Conservation (phyloP, 768 basidiomycete species). For the Agaricus blazei region DNA sequence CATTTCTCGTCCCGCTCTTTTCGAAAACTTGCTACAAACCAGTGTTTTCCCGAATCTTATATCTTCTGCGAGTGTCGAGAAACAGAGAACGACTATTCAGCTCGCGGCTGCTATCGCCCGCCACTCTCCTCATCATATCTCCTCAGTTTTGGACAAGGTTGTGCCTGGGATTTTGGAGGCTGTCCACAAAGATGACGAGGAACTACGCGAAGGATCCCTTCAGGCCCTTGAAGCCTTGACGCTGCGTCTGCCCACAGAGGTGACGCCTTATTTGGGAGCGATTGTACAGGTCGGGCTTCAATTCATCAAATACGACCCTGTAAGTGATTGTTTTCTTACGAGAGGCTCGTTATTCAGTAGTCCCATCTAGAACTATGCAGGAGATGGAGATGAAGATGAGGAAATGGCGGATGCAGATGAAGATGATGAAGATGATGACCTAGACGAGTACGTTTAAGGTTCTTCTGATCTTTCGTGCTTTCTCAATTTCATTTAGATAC, state of each 20-base stretch:
- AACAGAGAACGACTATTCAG: conserved; percentile 73
- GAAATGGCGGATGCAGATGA: conserved; percentile 67
- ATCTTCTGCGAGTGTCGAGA: conserved; percentile 50
- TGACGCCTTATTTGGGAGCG: conserved; percentile 61
- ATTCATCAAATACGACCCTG: conserved; percentile 92
- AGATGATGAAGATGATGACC: conserved; percentile 74
- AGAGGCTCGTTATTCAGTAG: background rate
- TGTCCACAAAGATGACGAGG: conserved; percentile 73
- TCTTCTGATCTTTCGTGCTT: background rate
- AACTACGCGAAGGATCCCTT: conserved; percentile 73
- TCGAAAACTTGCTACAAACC: conserved; percentile 52
- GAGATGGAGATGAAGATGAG: conserved; percentile 42
- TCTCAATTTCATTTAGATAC: conserved; percentile 48
- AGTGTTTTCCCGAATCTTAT: conserved; percentile 58
- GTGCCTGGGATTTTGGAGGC: conserved; percentile 70
- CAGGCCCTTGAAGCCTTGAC: conserved; percentile 89
- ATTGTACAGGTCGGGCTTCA: conserved; percentile 70
- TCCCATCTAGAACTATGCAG: conserved; percentile 44
- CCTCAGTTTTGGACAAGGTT: conserved; percentile 53
- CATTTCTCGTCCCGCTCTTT: conserved; percentile 58
- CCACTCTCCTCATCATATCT: conserved; percentile 63
- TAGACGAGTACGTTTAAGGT: conserved; percentile 58
- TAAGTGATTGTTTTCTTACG: conserved; percentile 29
- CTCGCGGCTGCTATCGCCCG: conserved; percentile 78
- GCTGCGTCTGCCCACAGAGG: conserved; percentile 78